Evolutionary conservation across 495 filamentous ascomycete genomes (phyloP).

Genomic region (Penicillium steckii): DNA sequence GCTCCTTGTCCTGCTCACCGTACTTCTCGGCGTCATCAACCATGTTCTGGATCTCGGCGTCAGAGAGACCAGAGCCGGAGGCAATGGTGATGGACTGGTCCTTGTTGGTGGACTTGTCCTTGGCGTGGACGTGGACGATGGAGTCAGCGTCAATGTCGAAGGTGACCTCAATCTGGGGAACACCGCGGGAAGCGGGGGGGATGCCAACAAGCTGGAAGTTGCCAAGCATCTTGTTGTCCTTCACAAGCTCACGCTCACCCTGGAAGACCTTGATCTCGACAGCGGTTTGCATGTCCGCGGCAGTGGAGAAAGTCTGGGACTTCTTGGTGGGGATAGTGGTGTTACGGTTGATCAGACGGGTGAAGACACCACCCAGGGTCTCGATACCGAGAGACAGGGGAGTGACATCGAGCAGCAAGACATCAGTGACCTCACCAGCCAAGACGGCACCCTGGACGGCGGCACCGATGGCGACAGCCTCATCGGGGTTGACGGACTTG

Average conservation of each 20-base stretch:
- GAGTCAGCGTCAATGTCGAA: slow-evolving; percentile 99
- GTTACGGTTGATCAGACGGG: slow-evolving; percentile 98
- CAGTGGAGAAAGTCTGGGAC: slow-evolving; percentile 97
- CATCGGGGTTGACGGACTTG: slow-evolving; percentile 98
- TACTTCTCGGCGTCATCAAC: slow-evolving; percentile 97
- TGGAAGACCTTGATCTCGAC: slow-evolving; percentile 99
- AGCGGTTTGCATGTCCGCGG: slow-evolving; percentile 98
- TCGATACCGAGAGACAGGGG: slow-evolving; percentile 98
- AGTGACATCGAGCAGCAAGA: slow-evolving; percentile 95
- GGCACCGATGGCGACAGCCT: slow-evolving; percentile 98
- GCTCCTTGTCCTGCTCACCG: slow-evolving; percentile 92
- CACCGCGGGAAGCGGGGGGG: slow-evolving; percentile 94
- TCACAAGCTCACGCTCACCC: slow-evolving; percentile 99
- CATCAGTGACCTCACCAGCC: slow-evolving; percentile 93
- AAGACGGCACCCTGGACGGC: slow-evolving; percentile 98
- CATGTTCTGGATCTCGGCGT: slow-evolving; percentile 93
- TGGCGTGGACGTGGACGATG: slow-evolving; percentile 97
- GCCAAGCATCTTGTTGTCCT: slow-evolving; percentile 97
- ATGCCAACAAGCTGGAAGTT: slow-evolving; percentile 99
- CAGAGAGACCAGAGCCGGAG: slow-evolving; percentile 95
- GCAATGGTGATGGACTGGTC: slow-evolving; percentile 99
- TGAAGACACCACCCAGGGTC: slow-evolving; percentile 99
- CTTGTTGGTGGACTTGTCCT: slow-evolving; percentile 99
- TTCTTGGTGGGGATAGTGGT: slow-evolving; percentile 99
- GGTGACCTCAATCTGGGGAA: slow-evolving; percentile 97